These are phyloP conservation scores for Pterocarpus santalinus DNA, from an alignment of 306 rosid genomes.

Conservation along the genomic window DNA sequence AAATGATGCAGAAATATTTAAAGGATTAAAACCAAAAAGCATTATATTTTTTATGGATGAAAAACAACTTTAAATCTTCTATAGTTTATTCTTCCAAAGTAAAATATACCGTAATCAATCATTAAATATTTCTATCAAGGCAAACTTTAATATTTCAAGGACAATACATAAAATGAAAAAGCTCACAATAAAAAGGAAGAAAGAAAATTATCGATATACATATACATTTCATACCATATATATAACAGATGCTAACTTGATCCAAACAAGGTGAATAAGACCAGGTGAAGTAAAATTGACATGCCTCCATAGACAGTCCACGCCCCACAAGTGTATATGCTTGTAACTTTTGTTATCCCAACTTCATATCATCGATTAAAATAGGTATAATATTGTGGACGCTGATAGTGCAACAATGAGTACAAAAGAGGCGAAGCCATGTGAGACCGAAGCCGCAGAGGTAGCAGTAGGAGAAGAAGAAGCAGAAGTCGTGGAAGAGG, in stretches of 20 bases:
- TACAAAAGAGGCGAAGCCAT: conserved; percentile 34
- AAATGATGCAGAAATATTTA: no score
- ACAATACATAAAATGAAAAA: neutral
- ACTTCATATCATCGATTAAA: conserved; percentile 36
- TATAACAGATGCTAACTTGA: neutral
- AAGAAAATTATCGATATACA: conserved; percentile 5
- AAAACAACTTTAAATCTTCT: no score
- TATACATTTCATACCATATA: neutral
- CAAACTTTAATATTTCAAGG: neutral
- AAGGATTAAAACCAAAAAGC: no score
- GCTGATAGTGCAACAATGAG: conserved; percentile 43
- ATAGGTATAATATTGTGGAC: conserved; percentile 28
- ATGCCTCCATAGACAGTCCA: neutral
- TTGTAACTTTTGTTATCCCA: neutral
- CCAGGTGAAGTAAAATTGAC: neutral
- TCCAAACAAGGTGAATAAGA: neutral
- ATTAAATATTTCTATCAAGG: neutral
- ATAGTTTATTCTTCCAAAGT: neutral
- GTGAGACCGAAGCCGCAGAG: conserved; percentile 49
- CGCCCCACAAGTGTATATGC: neutral
- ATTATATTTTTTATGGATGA: no score
- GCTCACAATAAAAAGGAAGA: neutral
- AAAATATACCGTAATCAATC: neutral
- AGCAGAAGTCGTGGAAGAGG: conserved; percentile 35
- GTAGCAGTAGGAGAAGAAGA: conserved; percentile 50